phyloP scores from a whole-genome alignment of 164 flowering plant genomes.

The Amborella trichopoda region DNA sequence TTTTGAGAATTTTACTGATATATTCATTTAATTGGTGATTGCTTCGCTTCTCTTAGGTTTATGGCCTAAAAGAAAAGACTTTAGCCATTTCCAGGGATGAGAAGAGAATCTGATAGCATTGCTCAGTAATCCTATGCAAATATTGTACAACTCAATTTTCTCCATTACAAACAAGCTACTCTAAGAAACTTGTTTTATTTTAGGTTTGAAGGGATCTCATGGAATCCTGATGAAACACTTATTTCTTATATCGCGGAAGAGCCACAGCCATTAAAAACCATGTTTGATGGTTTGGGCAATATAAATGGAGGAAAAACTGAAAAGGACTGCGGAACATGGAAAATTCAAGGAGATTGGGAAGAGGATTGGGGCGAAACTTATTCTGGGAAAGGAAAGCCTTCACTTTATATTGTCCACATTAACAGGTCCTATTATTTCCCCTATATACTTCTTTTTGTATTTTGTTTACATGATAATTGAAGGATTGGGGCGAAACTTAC shows the following conservation, averaged over 20 bases:
- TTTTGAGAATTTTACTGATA: no score
- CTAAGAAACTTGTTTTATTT: constrained; percentile 3
- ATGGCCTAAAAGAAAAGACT: no score
- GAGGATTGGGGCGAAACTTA: constrained; percentile 98
- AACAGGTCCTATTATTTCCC: constrained; percentile 30
- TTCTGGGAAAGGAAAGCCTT: constrained; percentile 79
- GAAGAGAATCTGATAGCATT: no score
- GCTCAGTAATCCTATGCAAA: no score
- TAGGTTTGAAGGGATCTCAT: constrained; percentile 97
- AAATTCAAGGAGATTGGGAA: constrained; percentile 87
- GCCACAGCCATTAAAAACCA: constrained; percentile 61
- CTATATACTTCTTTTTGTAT: not conserved
- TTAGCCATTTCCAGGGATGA: no score
- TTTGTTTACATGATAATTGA: no score
- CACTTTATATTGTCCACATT: constrained; percentile 59
- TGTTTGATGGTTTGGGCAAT: constrained; percentile 51
- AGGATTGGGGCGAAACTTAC: constrained; percentile 96
- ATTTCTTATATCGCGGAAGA: constrained; percentile 97
- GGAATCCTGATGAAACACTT: constrained; percentile 69
- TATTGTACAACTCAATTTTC: no score
- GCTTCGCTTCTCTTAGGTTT: no score
- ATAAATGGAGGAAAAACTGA: constrained; percentile 43
- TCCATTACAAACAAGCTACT: no score
- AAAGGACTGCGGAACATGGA: constrained; percentile 77
- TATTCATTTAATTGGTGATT: no score